Evolutionary conservation across 345 rosid species (phyloP).

Genomic region (Citrus sp.): DNA sequence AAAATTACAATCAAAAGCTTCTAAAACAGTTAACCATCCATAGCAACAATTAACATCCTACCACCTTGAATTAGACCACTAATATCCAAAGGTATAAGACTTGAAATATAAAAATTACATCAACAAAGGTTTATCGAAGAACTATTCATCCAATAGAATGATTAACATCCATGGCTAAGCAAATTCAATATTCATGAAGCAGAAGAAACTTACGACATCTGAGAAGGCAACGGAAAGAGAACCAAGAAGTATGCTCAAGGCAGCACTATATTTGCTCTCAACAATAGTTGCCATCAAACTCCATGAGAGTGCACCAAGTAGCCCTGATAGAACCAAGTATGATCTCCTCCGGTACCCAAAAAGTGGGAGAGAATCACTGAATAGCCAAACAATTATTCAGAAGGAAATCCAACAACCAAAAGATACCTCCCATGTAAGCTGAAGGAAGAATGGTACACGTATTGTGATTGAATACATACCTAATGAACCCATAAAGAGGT

Average conservation of each 20-base stretch:
- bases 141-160: neutral
- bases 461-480: conserved; percentile 39
- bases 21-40: neutral
- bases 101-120: neutral
- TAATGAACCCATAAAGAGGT: conserved; percentile 91
- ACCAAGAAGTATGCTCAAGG: conserved; percentile 81
- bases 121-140: neutral
- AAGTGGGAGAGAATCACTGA: conserved; percentile 86
- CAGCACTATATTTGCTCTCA: conserved; percentile 82
- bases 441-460: neutral
- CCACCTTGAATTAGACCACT: neutral
- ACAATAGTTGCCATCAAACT: conserved; percentile 90
- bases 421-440: neutral
- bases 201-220: conserved; percentile 67
- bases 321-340: conserved; percentile 88
- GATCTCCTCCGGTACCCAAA: conserved; percentile 98
- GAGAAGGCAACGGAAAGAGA: conserved; percentile 98
- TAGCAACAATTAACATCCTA: neutral
- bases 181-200: neutral
- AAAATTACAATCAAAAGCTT: neutral
- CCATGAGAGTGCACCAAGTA: conserved; percentile 97
- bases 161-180: neutral
- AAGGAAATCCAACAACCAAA: conserved; percentile 11
- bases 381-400: conserved; percentile 15
- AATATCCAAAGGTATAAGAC: neutral